phyloP scores from a whole-genome alignment of 805 yeast genomes.

The Metschnikowia peoriensis region DNA sequence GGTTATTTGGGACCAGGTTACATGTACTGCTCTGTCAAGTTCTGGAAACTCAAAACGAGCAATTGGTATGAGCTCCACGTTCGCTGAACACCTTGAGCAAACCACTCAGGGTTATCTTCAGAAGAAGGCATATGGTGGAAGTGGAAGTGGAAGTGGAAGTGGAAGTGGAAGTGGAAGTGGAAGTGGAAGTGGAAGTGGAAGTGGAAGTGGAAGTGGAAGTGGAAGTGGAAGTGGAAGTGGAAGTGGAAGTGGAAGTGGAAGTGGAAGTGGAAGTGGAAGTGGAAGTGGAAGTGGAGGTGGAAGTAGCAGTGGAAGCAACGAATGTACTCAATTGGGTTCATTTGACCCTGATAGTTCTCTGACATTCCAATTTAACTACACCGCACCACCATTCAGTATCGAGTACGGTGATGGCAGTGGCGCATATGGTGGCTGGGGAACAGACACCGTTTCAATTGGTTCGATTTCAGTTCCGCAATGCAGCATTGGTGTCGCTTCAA shows the following conservation, averaged over 20 bases:
- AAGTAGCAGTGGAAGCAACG: not conserved
- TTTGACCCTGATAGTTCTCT: not conserved
- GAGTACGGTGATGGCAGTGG: not conserved
- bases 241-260: too few relatives aligned
- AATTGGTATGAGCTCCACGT: not conserved
- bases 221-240: too few relatives aligned
- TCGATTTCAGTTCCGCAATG: not conserved
- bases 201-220: too few relatives aligned
- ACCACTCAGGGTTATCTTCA: slow-evolving; percentile 2
- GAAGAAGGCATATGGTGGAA: too few relatives aligned
- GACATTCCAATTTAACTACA: not conserved
- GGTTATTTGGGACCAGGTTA: slow-evolving; percentile 29
- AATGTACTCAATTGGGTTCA: not conserved
- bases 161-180: too few relatives aligned
- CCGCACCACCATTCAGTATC: slow-evolving; percentile 21
- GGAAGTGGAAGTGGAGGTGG: too few relatives aligned
- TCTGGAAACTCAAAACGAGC: too few relatives aligned
- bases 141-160: too few relatives aligned
- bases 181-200: too few relatives aligned
- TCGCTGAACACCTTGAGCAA: not conserved
- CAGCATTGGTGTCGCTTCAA: not conserved
- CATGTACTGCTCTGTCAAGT: not conserved
- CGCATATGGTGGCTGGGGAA: not conserved
- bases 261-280: too few relatives aligned
- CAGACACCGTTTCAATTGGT: not conserved